A percentile compares a stretch with the other conserved stretches of the same genome.
These are phyloP conservation scores for Puccinia polysora DNA, from an alignment of 1,284 basidiomycete species.

Conservation along the genomic window DNA sequence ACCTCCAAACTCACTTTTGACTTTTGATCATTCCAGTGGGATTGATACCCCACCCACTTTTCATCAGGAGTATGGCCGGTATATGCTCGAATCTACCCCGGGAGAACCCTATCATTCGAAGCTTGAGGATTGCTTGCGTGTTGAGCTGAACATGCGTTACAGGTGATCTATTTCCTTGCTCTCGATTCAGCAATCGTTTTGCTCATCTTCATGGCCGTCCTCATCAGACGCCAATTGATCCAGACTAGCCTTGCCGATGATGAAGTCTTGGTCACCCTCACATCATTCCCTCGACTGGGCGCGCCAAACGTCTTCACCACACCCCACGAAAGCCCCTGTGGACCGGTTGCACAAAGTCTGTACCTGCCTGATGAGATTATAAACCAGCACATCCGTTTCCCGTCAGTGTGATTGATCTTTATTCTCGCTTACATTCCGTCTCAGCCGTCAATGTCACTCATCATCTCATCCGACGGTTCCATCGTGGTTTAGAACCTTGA, in stretches of 20 bases:
- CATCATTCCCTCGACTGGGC: conserved; percentile 90
- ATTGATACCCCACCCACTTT: conserved; percentile 81
- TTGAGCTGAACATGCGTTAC: conserved; percentile 91
- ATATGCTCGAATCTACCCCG: conserved; percentile 98
- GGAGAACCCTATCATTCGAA: conserved; percentile 87
- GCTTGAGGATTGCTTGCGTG: conserved; percentile 75
- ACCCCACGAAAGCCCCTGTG: conserved; percentile 72
- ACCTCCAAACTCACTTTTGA: not conserved
- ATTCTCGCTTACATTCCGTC: conserved; percentile 34
- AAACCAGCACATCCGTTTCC: conserved; percentile 94
- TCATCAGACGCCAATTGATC: conserved; percentile 70
- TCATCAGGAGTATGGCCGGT: conserved; percentile 96
- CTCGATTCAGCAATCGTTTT: conserved; percentile 43
- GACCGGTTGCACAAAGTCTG: conserved; percentile 78
- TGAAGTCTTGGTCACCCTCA: conserved; percentile 87
- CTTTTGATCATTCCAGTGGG: conserved; percentile 24
- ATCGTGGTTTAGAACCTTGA: conserved; percentile 68
- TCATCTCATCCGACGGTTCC: conserved; percentile 3
- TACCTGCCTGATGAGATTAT: conserved; percentile 95
- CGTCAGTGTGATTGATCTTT: conserved; percentile 61
- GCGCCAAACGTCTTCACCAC: conserved; percentile 82
- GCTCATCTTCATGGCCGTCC: conserved; percentile 21
- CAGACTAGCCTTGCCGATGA: conserved; percentile 74
- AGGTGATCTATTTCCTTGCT: conserved; percentile 56
- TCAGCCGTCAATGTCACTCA: conserved; percentile 21